These are phyloP conservation scores for Rhizopogon vesiculosus DNA, from an alignment of 768 basidiomycete species.

Conservation along the genomic window DNA sequence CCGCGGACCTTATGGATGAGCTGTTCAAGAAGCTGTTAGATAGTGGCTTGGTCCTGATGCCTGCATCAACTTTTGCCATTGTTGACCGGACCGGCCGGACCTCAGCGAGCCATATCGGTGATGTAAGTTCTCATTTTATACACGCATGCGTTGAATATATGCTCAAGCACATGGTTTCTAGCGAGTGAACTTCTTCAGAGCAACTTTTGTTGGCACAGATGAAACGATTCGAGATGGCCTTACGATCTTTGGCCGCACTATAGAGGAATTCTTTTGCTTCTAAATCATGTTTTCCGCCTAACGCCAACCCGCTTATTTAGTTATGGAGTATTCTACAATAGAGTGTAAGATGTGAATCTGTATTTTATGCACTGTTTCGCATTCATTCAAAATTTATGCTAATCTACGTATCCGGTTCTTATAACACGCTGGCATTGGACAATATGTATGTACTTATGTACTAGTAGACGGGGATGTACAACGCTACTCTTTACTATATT, in stretches of 20 bases:
- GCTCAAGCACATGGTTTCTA: constrained; percentile 7
- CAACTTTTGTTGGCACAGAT: constrained; percentile 47
- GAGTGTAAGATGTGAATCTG: neutral
- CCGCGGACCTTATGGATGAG: constrained; percentile 42
- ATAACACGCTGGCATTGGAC: too few species aligned
- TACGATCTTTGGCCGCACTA: constrained; percentile 31
- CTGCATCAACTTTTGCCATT: constrained; percentile 41
- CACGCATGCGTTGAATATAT: neutral
- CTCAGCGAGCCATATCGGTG: constrained; percentile 29
- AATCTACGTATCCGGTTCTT: too few species aligned
- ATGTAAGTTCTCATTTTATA: constrained; percentile 30
- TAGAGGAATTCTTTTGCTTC: constrained; percentile 33
- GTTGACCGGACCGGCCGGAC: constrained; percentile 23
- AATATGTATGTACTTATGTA: too few species aligned
- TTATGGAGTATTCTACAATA: neutral
- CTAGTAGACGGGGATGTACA: too few species aligned
- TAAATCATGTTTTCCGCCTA: neutral
- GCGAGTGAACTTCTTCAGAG: constrained; percentile 40
- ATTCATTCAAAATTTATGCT: neutral
- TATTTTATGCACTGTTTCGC: neutral
- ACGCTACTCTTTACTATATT: too few species aligned
- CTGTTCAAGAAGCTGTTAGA: constrained; percentile 39
- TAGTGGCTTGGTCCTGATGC: constrained; percentile 43
- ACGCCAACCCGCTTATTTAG: neutral
- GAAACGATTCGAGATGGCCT: constrained; percentile 41